phyloP scores from a whole-genome alignment of 345 rosid species.

The Gossypium stocksii region DNA sequence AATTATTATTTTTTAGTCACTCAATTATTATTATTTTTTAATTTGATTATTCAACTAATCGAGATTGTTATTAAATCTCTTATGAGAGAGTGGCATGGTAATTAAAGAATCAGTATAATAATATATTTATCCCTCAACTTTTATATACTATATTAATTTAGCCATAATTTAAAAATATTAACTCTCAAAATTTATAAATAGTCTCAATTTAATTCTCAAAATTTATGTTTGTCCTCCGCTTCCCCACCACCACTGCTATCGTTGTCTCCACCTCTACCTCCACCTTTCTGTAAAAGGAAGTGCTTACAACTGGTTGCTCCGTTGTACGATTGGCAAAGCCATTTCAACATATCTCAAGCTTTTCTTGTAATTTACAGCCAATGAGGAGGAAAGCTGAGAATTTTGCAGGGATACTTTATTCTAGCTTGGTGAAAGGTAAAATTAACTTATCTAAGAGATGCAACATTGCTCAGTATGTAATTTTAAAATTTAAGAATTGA shows the following conservation, averaged over 20 bases:
- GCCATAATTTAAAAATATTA: too few relatives aligned
- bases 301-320: constrained; percentile 36
- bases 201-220: rapidly evolving
- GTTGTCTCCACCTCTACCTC: too few relatives aligned
- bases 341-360: constrained; percentile 33
- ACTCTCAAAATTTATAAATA: rapidly evolving
- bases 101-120: too few relatives aligned
- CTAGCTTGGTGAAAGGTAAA: constrained; percentile 26
- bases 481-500: constrained; percentile 54
- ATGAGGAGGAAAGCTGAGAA: constrained; percentile 36
- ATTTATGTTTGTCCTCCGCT: rapidly evolving
- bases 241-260: too few relatives aligned
- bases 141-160: too few relatives aligned
- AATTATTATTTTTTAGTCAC: too few relatives aligned
- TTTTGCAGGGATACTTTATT: too few relatives aligned
- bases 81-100: rapidly evolving
- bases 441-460: constrained; percentile 55
- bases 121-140: too few relatives aligned
- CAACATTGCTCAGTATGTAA: constrained; percentile 68
- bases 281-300: constrained; percentile 8
- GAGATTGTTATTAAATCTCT: too few relatives aligned
- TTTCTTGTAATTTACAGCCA: constrained; percentile 49
- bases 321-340: constrained; percentile 47
- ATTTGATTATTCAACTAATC: too few relatives aligned
- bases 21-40: too few relatives aligned